A percentile compares a stretch with the other conserved stretches of the same genome.
These are phyloP conservation scores for Cladosporium sp. DNA, from an alignment of 2,329 filamentous ascomycete species.

Conservation along the genomic window DNA sequence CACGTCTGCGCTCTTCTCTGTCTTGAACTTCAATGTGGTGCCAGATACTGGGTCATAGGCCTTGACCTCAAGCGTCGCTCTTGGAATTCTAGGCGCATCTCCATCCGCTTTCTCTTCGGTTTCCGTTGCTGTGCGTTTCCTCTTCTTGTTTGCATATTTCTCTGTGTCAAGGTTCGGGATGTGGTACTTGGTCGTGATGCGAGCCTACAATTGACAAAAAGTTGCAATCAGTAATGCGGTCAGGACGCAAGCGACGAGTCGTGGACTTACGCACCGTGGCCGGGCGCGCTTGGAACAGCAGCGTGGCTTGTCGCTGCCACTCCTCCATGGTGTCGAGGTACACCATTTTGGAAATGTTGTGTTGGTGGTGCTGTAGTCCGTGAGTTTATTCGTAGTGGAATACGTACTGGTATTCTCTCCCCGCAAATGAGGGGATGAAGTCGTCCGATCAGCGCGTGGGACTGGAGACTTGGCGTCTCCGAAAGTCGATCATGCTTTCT, in stretches of 20 bases:
- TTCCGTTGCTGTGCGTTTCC: constrained; percentile 21
- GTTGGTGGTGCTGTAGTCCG: constrained; percentile 1
- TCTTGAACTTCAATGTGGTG: constrained; percentile 83
- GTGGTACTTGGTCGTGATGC: constrained; percentile 89
- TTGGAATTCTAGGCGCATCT: constrained; percentile 46
- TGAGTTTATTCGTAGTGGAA: background rate
- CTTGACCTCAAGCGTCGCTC: constrained; percentile 75
- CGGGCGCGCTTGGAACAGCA: constrained; percentile 82
- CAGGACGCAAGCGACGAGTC: background rate
- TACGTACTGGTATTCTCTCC: background rate
- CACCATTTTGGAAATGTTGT: constrained; percentile 56
- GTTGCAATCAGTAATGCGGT: background rate
- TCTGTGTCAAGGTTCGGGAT: constrained; percentile 43
- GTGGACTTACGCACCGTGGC: constrained; percentile 60
- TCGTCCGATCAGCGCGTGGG: background rate
- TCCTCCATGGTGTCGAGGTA: constrained; percentile 78
- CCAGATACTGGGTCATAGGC: constrained; percentile 82
- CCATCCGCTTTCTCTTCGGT: constrained; percentile 27
- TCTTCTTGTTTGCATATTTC: constrained; percentile 28
- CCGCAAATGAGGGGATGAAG: background rate
- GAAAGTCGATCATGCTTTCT: constrained; percentile 7
- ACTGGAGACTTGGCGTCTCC: constrained; percentile 3
- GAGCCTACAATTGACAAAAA: constrained; percentile 57
- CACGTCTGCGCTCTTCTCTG: constrained; percentile 86
- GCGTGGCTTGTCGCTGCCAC: constrained; percentile 83